Base-by-base conservation (phyloP, 805 yeast species). In the Yamadazyma akitaensis region DNA sequence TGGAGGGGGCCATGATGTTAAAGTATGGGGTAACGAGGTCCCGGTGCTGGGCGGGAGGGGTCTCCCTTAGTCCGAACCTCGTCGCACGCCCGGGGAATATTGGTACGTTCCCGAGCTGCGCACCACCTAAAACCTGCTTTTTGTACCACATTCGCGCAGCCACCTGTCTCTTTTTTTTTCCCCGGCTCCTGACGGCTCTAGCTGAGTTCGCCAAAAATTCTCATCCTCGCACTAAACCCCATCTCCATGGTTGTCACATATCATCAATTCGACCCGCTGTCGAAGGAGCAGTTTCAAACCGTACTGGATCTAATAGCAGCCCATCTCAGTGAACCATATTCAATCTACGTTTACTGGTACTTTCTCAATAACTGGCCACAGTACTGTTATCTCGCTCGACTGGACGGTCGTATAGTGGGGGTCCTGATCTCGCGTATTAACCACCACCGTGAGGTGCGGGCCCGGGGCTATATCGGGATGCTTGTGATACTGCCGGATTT, bases 401-500 rank as follows among this genome's bases (percentile, higher is more conserved):
- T n/a, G 17, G 43, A 30, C 18, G 24, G 43, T 16, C 75, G 71
- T 40, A 74, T 84, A 2, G 72, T 91, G n/a, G 99, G 97, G 2
- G 88, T 85, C 33, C 82, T 92, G 7, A 87, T 94, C 6, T 83
- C 95, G 43, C 88, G 90, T 57, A 79, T 82, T 11, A 96, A 87
- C 52, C 71, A 78, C 1, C 97, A 92, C 64, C 75, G 92, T 49
- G 74, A 77, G 18, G 83, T 80, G 10, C 73, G 96, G 49, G 61
- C 74, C 54, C 75, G 99, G 50, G 99, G 99, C 0, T 94, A 94
- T 59, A 91, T 94, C 25, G 99, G 97, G 2, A 94, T 94, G 99
- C 68, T 94, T 45, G 96, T 95, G 0, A 96, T 92, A 11, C 82
- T 83, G 42, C 80, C 81, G 33, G 61, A 66, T 13, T 82, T 75